A percentile compares a stretch with the other conserved stretches of the same genome.
Conservation (phyloP, 1,284 basidiomycete species). For the Austroboletus rostrupii region DNA sequence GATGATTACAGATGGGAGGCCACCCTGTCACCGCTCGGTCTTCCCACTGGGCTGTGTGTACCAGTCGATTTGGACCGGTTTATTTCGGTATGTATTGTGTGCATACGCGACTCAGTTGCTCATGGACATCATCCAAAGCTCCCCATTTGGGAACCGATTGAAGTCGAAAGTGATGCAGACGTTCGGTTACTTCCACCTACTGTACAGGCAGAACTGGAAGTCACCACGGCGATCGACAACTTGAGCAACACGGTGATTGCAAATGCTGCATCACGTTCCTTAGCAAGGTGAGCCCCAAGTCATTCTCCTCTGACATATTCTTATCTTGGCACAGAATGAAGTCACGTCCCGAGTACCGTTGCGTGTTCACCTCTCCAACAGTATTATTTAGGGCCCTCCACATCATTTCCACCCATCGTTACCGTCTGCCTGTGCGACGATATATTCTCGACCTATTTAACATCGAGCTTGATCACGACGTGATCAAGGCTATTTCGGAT, state of each 20-base stretch:
- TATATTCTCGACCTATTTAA: conserved; percentile 94
- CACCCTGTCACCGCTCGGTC: conserved; percentile 82
- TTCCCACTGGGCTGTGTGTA: conserved; percentile 87
- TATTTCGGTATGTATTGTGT: conserved; percentile 59
- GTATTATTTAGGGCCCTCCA: conserved; percentile 84
- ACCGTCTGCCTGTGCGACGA: conserved; percentile 84
- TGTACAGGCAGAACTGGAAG: conserved; percentile 76
- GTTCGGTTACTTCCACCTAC: conserved; percentile 61
- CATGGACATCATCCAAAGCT: conserved; percentile 46
- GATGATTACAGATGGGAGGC: conserved; percentile 93
- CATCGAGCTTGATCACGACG: conserved; percentile 62
- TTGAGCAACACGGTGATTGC: conserved; percentile 95
- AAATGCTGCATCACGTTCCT: conserved; percentile 83
- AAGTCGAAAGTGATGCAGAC: conserved; percentile 42
- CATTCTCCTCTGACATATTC: background rate
- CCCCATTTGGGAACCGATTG: conserved; percentile 66
- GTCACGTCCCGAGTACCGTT: conserved; percentile 68
- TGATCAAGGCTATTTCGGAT: conserved; percentile 50
- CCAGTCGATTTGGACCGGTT: conserved; percentile 82
- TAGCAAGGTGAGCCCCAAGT: conserved; percentile 61
- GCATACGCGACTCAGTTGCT: background rate
- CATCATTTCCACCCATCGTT: conserved; percentile 83
- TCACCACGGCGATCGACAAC: conserved; percentile 88
- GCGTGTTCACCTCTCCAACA: conserved; percentile 72
- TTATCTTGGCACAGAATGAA: conserved; percentile 59